phyloP scores from a whole-genome alignment of 139 green algal genomes.

The Microglena sp. region DNA sequence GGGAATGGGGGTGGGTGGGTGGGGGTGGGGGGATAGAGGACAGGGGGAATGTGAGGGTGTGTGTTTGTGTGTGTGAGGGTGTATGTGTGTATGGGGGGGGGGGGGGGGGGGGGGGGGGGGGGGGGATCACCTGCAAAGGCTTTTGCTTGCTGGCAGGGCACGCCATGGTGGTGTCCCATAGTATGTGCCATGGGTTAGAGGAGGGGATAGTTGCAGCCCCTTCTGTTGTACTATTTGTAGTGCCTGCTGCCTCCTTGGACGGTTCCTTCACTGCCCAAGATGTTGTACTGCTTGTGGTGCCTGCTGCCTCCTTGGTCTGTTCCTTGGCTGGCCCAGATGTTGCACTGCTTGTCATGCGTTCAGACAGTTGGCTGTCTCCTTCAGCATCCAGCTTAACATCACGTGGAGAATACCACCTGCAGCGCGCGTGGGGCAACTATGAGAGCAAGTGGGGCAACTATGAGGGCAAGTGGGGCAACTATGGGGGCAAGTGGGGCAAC shows the following conservation, averaged over 20 bases:
- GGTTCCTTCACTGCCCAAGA: not conserved
- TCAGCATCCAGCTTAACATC: not conserved
- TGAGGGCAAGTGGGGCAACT: too few species aligned
- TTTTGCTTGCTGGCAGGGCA: constrained; percentile 45
- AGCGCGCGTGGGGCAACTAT: too few species aligned
- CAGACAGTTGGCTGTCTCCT: not conserved
- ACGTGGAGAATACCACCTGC: too few species aligned
- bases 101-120: too few species aligned
- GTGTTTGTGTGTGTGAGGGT: not conserved
- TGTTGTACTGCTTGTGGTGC: not conserved
- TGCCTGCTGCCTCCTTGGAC: not conserved
- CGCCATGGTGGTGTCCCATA: constrained; percentile 52
- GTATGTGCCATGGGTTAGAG: constrained; percentile 13
- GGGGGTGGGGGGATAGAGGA: not conserved
- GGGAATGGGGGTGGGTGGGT: too few species aligned
- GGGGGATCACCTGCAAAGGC: constrained; percentile 34
- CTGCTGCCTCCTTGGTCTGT: not conserved
- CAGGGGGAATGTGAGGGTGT: not conserved
- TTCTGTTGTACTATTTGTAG: not conserved
- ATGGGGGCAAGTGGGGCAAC: too few species aligned
- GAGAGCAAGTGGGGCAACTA: too few species aligned
- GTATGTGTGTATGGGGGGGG: not conserved
- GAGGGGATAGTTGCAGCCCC: not conserved
- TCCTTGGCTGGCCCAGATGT: not conserved
- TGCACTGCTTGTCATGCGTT: constrained; percentile 8